phyloP scores from a whole-genome alignment of 345 rosid genomes.

The Aegle marmelos region DNA sequence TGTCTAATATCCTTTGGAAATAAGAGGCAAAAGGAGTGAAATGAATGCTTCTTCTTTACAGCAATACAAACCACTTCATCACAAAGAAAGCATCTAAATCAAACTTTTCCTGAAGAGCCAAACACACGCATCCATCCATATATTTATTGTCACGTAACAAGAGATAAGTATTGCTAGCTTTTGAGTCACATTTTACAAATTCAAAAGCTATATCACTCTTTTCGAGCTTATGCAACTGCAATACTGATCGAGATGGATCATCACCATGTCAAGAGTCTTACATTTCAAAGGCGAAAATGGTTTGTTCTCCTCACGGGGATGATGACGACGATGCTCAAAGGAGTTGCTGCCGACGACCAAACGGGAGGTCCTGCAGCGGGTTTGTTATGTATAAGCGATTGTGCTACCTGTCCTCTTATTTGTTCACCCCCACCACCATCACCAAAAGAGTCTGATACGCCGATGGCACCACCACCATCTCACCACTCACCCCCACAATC shows the following conservation, averaged over 20 bases:
- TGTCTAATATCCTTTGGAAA: neutral
- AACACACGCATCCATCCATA: conserved; percentile 5
- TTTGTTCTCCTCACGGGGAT: conserved; percentile 16
- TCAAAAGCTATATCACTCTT: neutral
- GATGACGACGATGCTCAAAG: conserved; percentile 15
- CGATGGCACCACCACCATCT: conserved; percentile 23
- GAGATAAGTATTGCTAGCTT: neutral
- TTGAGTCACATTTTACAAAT: neutral
- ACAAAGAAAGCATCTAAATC: conserved; percentile 28
- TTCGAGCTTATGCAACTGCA: conserved; percentile 5
- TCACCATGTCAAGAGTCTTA: neutral
- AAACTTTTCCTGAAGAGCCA: conserved; percentile 26
- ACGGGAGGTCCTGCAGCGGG: conserved; percentile 22
- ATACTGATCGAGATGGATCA: conserved; percentile 10
- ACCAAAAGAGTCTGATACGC: neutral
- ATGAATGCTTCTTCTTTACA: conserved; percentile 16
- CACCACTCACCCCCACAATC: conserved; percentile 23
- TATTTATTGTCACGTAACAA: too few relatives aligned
- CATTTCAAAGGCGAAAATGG: conserved; percentile 13
- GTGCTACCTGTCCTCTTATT: conserved; percentile 41
- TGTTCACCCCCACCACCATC: conserved; percentile 41
- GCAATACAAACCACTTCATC: conserved; percentile 9
- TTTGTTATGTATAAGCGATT: conserved; percentile 42
- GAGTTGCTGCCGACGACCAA: conserved; percentile 23
- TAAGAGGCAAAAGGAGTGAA: neutral